Evolutionary conservation across 306 rosid species (phyloP), one percentile per base, ranked within the genome.

Genomic region (Quercus robur): DNA sequence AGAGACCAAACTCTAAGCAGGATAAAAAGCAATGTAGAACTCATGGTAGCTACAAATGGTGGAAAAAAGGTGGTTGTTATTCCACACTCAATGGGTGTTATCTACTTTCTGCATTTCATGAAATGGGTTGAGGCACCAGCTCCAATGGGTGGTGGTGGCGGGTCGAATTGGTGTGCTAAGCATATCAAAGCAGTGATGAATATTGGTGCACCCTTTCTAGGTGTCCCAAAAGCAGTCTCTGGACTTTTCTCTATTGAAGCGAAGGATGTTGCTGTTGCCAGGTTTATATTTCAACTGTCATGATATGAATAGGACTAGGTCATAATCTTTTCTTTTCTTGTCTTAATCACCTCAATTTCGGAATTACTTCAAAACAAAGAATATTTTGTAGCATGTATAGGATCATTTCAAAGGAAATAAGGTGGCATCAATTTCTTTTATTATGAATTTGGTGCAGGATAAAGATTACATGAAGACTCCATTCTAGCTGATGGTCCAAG

Each of bases 81-180:
- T 82, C 97, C 97, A 21, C 97, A 92, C 73, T 92, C 97, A 33
- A 92, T 92, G 97, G 97, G 97, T 80, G 93, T 75, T 80, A 81
- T 92, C 61, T 92, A 92, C 88, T 92, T 92, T 82, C 86, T 92
- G 79, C 97, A 92, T 86, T 92, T 92, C 80, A 92, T 92, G 94
- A 92, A 92, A 78, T 92, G 97, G 97, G 97, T 90, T 80, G 97
- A 92, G 84, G 89, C 94, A 68, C 97, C 94, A 21, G 82, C 71
- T 56, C 94, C 97, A 35, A 76, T 84, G 92, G 97, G 97, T 58
- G 97, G 94, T 81, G 94, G 93, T 67, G 97, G 97, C 66, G 97
- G 97, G 56, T 84, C 90, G 33, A 86, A 92, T 83, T 92, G 97
- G 97, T 92, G 97, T 71, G 93, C 97, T 31, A 90, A 83, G 86